phyloP scores from a whole-genome alignment of 1,284 basidiomycete genomes.

The Pholiota adiposa region DNA sequence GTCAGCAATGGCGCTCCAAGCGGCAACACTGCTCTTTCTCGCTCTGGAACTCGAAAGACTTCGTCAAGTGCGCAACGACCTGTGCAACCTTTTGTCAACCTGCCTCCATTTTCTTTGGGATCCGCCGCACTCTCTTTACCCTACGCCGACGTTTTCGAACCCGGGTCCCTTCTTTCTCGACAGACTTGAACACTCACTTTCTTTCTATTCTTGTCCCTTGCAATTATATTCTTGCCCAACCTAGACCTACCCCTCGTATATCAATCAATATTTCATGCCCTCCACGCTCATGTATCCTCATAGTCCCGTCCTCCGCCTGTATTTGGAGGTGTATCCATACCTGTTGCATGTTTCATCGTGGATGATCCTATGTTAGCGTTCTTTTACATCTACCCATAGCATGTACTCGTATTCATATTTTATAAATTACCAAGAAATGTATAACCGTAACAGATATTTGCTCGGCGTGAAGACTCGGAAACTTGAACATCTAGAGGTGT shows the following conservation, averaged over 20 bases:
- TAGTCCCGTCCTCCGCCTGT: conserved; percentile 6
- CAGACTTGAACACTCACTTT: conserved; percentile 31
- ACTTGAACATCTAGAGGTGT: too few species aligned
- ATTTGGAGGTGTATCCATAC: conserved; percentile 17
- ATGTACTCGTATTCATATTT: conserved; percentile 5
- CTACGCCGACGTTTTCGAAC: conserved; percentile 54
- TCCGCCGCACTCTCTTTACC: conserved; percentile 21
- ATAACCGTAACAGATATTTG: too few species aligned
- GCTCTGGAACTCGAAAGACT: conserved; percentile 51
- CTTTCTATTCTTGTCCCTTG: conserved; percentile 12
- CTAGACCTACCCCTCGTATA: conserved; percentile 5
- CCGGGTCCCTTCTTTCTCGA: conserved; percentile 68
- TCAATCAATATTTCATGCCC: conserved; percentile 5
- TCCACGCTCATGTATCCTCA: conserved; percentile 10
- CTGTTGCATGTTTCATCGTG: conserved; percentile 7
- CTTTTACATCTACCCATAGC: neutral
- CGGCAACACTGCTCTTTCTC: conserved; percentile 38
- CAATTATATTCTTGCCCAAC: conserved; percentile 1
- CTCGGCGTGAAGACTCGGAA: too few species aligned
- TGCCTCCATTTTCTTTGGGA: conserved; percentile 48
- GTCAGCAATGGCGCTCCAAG: conserved; percentile 30
- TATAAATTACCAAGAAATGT: neutral
- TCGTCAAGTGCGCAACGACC: conserved; percentile 28
- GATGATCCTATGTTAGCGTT: neutral
- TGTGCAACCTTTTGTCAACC: conserved; percentile 46